Conservation (phyloP, 2,329 filamentous ascomycete species). For the Alternaria brassicae region DNA sequence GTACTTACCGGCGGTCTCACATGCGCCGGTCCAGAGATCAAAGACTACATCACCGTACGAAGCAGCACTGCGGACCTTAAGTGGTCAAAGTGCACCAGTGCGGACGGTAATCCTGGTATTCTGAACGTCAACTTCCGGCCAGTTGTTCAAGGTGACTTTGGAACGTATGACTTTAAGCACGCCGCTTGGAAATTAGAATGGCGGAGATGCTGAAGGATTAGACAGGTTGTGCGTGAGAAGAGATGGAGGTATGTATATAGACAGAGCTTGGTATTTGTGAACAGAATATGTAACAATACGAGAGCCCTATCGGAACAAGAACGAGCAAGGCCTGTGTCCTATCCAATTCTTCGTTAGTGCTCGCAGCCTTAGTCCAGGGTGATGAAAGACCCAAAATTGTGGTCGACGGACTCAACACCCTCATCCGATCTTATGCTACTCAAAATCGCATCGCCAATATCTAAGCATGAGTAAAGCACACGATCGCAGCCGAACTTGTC, state of each 20-base stretch:
- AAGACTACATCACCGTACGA: conserved; percentile 34
- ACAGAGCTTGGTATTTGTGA: background rate
- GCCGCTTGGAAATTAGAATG: conserved; percentile 38
- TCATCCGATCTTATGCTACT: no score
- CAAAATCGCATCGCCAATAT: no score
- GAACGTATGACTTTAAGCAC: conserved; percentile 38
- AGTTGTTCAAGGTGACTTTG: conserved; percentile 36
- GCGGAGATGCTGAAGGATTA: conserved; percentile 33
- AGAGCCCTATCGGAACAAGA: no score
- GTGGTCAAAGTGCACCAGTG: conserved; percentile 41
- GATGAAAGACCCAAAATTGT: no score
- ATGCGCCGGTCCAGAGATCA: conserved; percentile 36
- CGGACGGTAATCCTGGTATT: conserved; percentile 38
- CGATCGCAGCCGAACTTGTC: no score
- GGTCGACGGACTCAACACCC: no score
- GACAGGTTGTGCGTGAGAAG: background rate
- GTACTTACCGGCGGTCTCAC: conserved; percentile 27
- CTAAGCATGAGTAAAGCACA: no score
- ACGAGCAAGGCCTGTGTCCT: no score
- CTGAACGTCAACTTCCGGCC: conserved; percentile 44
- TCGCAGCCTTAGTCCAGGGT: no score
- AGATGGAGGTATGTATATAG: background rate
- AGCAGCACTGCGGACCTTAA: conserved; percentile 32
- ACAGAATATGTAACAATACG: background rate
- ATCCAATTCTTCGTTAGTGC: no score